Conservation (phyloP, 1,284 basidiomycete species). For the Sporisorium reilianum region DNA sequence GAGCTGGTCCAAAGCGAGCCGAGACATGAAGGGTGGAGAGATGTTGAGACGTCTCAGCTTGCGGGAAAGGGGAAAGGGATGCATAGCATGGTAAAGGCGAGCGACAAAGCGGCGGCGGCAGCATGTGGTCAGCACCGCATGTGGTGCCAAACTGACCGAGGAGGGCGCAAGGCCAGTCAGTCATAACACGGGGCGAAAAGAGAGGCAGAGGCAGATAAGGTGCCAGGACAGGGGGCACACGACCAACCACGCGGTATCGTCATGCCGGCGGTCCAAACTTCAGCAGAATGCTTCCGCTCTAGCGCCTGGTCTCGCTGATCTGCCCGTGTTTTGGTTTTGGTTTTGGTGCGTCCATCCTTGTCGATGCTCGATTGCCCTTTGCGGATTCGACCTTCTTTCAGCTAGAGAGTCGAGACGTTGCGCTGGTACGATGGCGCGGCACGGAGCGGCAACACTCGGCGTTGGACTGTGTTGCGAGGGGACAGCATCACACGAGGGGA, state of each 20-base stretch:
- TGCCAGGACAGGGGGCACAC: neutral
- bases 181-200: neutral
- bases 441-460: neutral
- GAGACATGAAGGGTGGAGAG: neutral
- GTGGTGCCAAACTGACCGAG: no score
- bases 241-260: conserved; percentile 6
- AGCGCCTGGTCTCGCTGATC: neutral
- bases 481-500: no score
- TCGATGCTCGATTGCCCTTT: no score
- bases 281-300: neutral
- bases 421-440: neutral
- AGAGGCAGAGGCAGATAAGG: neutral
- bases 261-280: neutral
- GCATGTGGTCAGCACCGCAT: no score
- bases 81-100: no score
- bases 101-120: no score
- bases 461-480: neutral
- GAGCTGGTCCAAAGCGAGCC: neutral
- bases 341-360: no score
- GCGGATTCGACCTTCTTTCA: neutral
- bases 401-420: no score
- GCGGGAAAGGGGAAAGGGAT: no score
- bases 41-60: neutral
- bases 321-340: no score
- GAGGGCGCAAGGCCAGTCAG: neutral